phyloP scores from a whole-genome alignment of 1,284 basidiomycete genomes.

The Pseudozyma sp. region DNA sequence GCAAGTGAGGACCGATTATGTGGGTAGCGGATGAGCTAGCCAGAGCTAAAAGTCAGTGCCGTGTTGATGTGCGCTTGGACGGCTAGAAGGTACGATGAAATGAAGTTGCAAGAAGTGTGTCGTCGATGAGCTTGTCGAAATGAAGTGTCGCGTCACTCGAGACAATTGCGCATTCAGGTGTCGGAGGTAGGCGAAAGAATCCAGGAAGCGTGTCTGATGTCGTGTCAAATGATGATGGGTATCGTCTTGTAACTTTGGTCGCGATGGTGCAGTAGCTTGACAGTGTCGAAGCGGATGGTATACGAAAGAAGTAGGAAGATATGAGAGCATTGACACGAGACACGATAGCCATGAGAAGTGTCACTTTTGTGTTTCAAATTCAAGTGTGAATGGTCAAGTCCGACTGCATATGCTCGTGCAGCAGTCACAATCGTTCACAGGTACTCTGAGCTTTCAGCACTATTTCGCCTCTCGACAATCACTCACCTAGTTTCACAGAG shows the following conservation, averaged over 20 bases:
- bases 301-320: not conserved
- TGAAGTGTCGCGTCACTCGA: too few species aligned
- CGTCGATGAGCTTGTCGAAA: not conserved
- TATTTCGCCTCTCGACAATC: too few species aligned
- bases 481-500: too few species aligned
- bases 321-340: not conserved
- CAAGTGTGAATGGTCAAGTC: not conserved
- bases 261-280: too few species aligned
- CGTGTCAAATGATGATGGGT: too few species aligned
- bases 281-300: too few species aligned
- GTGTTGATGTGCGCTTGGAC: too few species aligned
- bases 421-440: not conserved
- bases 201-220: too few species aligned
- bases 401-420: conserved; percentile 7
- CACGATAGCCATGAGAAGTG: not conserved
- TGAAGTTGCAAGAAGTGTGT: conserved; percentile 10
- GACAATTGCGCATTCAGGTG: too few species aligned
- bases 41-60: not conserved
- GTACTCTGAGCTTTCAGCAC: too few species aligned
- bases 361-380: not conserved
- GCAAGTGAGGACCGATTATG: not conserved
- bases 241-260: too few species aligned
- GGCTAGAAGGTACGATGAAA: conserved; percentile 5
- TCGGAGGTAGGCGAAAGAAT: too few species aligned
- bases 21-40: not conserved